Percentiles rank a stretch among this genome's conserved stretches.
Conservation (phyloP, 768 basidiomycete species). For the Pleurotus sapidus region DNA sequence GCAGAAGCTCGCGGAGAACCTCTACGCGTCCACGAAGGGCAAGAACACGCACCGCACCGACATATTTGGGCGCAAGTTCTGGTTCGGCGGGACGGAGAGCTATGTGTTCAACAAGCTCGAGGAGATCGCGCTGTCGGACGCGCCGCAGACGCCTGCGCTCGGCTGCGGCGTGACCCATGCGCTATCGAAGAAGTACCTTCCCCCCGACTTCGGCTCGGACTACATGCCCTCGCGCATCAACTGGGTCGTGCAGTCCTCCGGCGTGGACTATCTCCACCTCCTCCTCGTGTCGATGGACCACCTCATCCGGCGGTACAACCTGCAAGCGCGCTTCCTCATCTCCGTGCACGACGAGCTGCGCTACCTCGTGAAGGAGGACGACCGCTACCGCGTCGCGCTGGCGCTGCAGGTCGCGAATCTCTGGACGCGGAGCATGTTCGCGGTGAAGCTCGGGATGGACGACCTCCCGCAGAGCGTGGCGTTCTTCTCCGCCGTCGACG, state of each 20-base stretch:
- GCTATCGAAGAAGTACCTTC: conserved; percentile 86
- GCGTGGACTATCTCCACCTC: conserved; percentile 96
- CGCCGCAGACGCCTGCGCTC: conserved; percentile 90
- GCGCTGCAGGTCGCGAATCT: conserved; percentile 94
- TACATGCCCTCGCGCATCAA: conserved; percentile 98
- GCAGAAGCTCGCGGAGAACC: conserved; percentile 72
- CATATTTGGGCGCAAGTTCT: conserved; percentile 81
- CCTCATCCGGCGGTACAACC: conserved; percentile 75
- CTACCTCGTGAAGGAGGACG: conserved; percentile 86
- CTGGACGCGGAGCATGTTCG: conserved; percentile 92
- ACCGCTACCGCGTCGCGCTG: conserved; percentile 86
- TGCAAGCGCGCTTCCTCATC: conserved; percentile 89
- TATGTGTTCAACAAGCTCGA: conserved; percentile 98
- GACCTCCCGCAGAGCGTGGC: conserved; percentile 94
- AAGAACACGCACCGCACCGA: conserved; percentile 76
- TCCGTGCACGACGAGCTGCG: conserved; percentile 98
- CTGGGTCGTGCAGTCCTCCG: conserved; percentile 99
- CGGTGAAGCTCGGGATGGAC: conserved; percentile 92
- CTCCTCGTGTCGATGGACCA: conserved; percentile 95
- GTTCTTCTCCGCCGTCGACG: conserved; percentile 95
- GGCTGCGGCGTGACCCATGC: conserved; percentile 94
- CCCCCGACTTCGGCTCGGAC: conserved; percentile 75
- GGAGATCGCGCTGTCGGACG: conserved; percentile 84
- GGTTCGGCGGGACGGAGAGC: conserved; percentile 96
- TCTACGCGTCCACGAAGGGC: conserved; percentile 94